A percentile compares a stretch with the other conserved stretches of the same genome.
Evolutionary conservation across 345 rosid genomes (phyloP).

Genomic region (Dipteronia dyeriana): DNA sequence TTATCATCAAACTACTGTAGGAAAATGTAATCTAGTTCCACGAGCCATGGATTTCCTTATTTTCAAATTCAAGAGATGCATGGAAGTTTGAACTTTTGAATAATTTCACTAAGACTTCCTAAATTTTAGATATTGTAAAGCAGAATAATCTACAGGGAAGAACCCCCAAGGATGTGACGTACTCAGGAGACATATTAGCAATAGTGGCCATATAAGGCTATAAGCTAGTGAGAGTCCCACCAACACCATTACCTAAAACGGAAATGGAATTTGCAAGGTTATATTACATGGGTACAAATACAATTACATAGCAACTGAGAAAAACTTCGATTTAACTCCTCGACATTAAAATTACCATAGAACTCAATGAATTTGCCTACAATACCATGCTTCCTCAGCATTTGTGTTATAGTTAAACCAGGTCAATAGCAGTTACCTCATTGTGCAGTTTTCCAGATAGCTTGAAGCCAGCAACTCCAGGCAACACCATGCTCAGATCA

Average conservation of each 20-base stretch:
- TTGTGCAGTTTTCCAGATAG: not conserved
- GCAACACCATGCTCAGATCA: not conserved
- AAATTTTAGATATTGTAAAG: constrained; percentile 87
- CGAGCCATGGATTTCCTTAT: not conserved
- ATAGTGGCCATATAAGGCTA: constrained; percentile 71
- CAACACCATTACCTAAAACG: constrained; percentile 84
- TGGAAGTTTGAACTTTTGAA: not conserved
- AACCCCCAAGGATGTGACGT: constrained; percentile 99
- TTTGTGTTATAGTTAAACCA: no score
- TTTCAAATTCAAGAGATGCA: constrained; percentile 12
- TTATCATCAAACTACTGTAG: not conserved
- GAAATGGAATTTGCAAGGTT: constrained; percentile 18
- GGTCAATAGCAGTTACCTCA: not conserved
- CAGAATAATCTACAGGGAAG: constrained; percentile 97
- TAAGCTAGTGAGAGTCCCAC: constrained; percentile 86
- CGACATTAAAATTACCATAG: constrained; percentile 55
- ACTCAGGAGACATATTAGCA: constrained; percentile 99
- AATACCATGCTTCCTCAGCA: constrained; percentile 27
- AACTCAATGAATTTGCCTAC: constrained; percentile 99
- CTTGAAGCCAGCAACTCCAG: not conserved
- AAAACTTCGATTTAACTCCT: constrained; percentile 18
- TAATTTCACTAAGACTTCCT: constrained; percentile 17
- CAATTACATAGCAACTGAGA: not conserved
- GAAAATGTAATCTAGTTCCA: not conserved
- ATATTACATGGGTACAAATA: not conserved